Evolutionary conservation across 2,329 filamentous ascomycete genomes (phyloP).

Genomic region (Tolypocladium sp.): DNA sequence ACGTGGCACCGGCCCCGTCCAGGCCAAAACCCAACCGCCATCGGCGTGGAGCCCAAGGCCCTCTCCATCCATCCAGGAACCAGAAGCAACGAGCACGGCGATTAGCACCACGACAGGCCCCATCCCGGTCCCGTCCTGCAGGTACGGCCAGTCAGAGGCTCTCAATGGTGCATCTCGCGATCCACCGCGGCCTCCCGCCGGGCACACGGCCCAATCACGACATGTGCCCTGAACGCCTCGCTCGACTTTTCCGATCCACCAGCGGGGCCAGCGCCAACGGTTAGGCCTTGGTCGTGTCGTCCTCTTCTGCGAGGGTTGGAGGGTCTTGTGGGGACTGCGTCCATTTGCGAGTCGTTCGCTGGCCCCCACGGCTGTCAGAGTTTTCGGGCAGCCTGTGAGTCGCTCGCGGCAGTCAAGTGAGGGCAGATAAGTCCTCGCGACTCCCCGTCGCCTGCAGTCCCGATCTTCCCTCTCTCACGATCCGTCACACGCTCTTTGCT

Average conservation of each 20-base stretch:
- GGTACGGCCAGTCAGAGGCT: constrained; percentile 11
- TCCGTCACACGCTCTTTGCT: not conserved
- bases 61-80: not conserved
- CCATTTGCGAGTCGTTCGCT: not conserved
- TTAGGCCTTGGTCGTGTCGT: not conserved
- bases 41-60: not conserved
- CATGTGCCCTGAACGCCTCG: constrained; percentile 4
- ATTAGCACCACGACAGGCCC: not conserved
- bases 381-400: not conserved
- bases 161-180: not conserved
- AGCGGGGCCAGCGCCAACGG: not conserved
- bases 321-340: not conserved
- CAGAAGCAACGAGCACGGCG: not conserved
- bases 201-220: constrained; percentile 10
- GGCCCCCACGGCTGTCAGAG: not conserved
- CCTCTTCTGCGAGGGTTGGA: not conserved
- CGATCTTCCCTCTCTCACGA: constrained; percentile 5
- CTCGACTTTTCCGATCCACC: not conserved
- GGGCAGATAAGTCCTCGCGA: not conserved
- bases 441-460: not conserved
- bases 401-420: not conserved
- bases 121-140: constrained; percentile 4
- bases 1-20: not conserved
- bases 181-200: constrained; percentile 6
- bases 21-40: not conserved